A percentile compares a stretch with the other conserved stretches of the same genome.
These are phyloP conservation scores for Salix viminalis DNA, from an alignment of 345 rosid genomes.

Conservation along the genomic window DNA sequence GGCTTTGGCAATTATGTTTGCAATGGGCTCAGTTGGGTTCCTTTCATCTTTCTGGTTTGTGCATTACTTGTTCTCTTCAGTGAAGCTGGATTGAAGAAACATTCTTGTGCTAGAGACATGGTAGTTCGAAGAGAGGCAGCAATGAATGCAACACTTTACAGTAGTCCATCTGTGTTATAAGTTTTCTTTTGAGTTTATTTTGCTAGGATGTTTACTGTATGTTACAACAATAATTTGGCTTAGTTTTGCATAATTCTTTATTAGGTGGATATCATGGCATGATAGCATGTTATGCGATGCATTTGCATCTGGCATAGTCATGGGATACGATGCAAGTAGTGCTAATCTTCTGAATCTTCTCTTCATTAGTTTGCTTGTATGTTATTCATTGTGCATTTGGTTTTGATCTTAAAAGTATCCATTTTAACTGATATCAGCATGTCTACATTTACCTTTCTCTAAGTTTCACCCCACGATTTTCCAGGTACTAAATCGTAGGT, in stretches of 20 bases:
- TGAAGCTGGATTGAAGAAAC: constrained; percentile 57
- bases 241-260: constrained; percentile 26
- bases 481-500: too few relatives aligned
- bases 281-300: not conserved
- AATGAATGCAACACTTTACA: not conserved
- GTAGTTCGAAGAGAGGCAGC: not conserved
- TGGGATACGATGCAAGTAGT: not conserved
- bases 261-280: constrained; percentile 13
- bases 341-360: not conserved
- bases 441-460: not conserved
- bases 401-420: not conserved
- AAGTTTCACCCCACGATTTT: too few relatives aligned
- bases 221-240: constrained; percentile 29
- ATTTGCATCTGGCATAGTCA: constrained; percentile 1
- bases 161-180: constrained; percentile 3
- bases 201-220: constrained; percentile 25
- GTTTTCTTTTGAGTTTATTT: constrained; percentile 4
- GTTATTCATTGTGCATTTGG: not conserved
- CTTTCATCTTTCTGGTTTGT: constrained; percentile 73
- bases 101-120: not conserved
- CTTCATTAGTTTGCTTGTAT: not conserved
- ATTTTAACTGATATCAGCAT: not conserved
- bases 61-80: constrained; percentile 69
- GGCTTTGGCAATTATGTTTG: constrained; percentile 70
- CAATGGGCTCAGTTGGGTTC: constrained; percentile 67